These are phyloP conservation scores for Pseudogymnoascus sp. DNA, from an alignment of 2,329 filamentous ascomycete species.

Conservation along the genomic window DNA sequence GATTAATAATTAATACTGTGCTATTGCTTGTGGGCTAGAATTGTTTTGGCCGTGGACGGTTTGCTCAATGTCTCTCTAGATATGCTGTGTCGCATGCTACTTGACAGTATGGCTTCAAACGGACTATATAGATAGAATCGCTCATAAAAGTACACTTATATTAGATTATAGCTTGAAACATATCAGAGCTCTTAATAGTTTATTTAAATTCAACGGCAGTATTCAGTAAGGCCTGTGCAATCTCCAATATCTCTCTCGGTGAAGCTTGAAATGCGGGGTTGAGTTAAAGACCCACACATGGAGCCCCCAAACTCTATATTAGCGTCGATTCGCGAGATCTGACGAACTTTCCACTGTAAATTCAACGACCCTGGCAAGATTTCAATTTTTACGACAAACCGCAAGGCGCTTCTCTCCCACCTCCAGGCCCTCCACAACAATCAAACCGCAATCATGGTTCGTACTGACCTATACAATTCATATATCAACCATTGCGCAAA, in stretches of 20 bases:
- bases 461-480: not conserved
- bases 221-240: not conserved
- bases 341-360: conserved; percentile 6
- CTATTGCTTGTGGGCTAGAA: not conserved
- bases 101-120: not conserved
- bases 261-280: conserved; percentile 8
- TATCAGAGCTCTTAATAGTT: not conserved
- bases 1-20: not conserved
- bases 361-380: conserved; percentile 3
- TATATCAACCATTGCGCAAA: not conserved
- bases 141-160: not conserved
- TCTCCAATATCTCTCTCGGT: not conserved
- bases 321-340: conserved; percentile 9
- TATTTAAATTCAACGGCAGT: too few species aligned
- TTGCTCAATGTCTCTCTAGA: not conserved
- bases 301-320: not conserved
- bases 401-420: not conserved
- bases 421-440: not conserved
- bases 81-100: not conserved
- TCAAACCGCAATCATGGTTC: conserved; percentile 14
- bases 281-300: not conserved
- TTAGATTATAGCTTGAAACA: not conserved
- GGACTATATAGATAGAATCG: not conserved
- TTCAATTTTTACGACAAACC: conserved; percentile 1
- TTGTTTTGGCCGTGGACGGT: not conserved